Percentiles rank a stretch among this genome's conserved stretches.
Conservation (phyloP, 192 early-diverging fungal species). For the Umbelopsis sp. region DNA sequence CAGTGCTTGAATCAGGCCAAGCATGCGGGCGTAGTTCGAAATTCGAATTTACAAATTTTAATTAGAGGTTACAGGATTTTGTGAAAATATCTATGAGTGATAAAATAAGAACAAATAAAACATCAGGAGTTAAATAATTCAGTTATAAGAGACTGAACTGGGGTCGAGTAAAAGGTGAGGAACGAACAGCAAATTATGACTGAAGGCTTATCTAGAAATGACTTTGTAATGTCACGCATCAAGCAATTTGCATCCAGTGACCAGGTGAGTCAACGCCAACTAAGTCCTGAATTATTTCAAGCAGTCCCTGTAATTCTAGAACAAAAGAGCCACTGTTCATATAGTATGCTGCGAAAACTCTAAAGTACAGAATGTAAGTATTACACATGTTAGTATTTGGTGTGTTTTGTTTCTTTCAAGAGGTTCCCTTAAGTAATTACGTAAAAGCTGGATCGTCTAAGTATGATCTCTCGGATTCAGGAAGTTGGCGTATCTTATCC, state of each 20-base stretch:
- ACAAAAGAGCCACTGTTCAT: constrained; percentile 27
- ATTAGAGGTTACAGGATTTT: too few species aligned
- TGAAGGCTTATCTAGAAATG: background rate
- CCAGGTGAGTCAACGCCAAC: constrained; percentile 33
- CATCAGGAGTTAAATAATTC: too few species aligned
- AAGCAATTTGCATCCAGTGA: constrained; percentile 18
- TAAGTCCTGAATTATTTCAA: constrained; percentile 20
- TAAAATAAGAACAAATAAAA: too few species aligned
- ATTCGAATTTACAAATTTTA: too few species aligned
- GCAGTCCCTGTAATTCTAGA: constrained; percentile 22
- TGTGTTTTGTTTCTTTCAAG: background rate
- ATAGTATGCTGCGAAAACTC: constrained; percentile 19
- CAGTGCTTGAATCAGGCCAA: too few species aligned
- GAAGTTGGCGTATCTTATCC: background rate
- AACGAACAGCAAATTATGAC: background rate
- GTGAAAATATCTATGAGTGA: too few species aligned
- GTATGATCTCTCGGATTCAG: background rate
- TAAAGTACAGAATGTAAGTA: background rate
- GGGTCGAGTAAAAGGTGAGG: background rate
- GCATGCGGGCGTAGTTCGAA: too few species aligned
- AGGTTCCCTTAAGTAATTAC: background rate
- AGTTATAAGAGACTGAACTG: too few species aligned
- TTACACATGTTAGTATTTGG: background rate
- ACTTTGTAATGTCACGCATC: background rate
- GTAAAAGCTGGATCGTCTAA: background rate